Percentiles rank a stretch among this genome's conserved stretches.
These are phyloP conservation scores for Clarireedia paspali DNA, from an alignment of 2,329 filamentous ascomycete species.

Conservation along the genomic window DNA sequence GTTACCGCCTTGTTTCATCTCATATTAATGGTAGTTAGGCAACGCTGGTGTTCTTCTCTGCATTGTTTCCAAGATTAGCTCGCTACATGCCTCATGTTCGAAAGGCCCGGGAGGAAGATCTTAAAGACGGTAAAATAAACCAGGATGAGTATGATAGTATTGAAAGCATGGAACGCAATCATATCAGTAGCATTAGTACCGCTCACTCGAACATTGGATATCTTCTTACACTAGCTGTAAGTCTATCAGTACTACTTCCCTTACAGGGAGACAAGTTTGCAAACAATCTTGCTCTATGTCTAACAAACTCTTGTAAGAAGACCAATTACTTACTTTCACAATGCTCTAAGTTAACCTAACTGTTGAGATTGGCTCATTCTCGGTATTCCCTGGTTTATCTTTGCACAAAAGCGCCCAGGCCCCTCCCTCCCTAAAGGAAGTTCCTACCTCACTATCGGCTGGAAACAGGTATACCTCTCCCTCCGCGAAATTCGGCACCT, in stretches of 20 bases:
- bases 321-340: background rate
- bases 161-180: constrained; percentile 35
- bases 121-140: constrained; percentile 32
- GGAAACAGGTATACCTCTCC: constrained; percentile 35
- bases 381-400: constrained; percentile 37
- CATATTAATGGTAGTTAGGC: constrained; percentile 19
- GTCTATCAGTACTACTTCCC: constrained; percentile 33
- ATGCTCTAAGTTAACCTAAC: background rate
- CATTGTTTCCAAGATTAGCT: constrained; percentile 33
- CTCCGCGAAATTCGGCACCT: constrained; percentile 32
- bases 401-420: constrained; percentile 34
- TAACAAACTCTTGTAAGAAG: constrained; percentile 35
- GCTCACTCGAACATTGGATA: constrained; percentile 37
- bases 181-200: constrained; percentile 36
- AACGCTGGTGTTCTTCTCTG: constrained; percentile 36
- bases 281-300: constrained; percentile 34
- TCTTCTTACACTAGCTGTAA: constrained; percentile 32
- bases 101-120: constrained; percentile 34
- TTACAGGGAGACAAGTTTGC: constrained; percentile 31
- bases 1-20: background rate
- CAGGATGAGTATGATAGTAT: constrained; percentile 34
- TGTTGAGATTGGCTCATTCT: constrained; percentile 34
- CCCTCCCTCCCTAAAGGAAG: constrained; percentile 34
- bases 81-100: constrained; percentile 35
- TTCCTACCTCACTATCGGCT: constrained; percentile 33